Percentiles rank a stretch among this genome's conserved stretches.
These are phyloP conservation scores for Suillus tomentosus DNA, from an alignment of 768 basidiomycete genomes.

Conservation along the genomic window DNA sequence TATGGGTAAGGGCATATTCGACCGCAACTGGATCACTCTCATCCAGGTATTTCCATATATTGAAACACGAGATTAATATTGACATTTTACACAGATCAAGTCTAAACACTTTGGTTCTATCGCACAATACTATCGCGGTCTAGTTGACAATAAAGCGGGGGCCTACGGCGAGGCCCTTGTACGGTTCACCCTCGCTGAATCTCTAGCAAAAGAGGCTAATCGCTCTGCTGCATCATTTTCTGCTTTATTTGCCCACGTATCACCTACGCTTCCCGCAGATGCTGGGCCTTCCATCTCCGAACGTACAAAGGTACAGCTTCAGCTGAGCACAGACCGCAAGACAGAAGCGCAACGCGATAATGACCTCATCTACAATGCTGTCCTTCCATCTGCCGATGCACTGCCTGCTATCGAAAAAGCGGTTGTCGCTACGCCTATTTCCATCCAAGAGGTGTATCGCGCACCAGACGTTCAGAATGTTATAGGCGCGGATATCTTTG, in stretches of 20 bases:
- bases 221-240: slow-evolving; percentile 69
- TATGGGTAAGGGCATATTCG: slow-evolving; percentile 94
- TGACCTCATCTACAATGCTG: slow-evolving; percentile 95
- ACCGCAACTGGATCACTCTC: slow-evolving; percentile 89
- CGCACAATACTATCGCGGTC: slow-evolving; percentile 82
- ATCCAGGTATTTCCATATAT: slow-evolving; percentile 57
- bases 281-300: slow-evolving; percentile 78
- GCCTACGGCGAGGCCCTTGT: slow-evolving; percentile 89
- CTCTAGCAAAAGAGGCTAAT: slow-evolving; percentile 80
- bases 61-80: neutral
- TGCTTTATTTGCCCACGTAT: slow-evolving; percentile 69
- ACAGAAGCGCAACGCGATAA: slow-evolving; percentile 85
- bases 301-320: slow-evolving; percentile 80
- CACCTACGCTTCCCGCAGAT: slow-evolving; percentile 86
- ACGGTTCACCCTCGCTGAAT: slow-evolving; percentile 75
- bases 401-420: slow-evolving; percentile 84
- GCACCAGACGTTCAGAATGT: slow-evolving; percentile 91
- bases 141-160: slow-evolving; percentile 71
- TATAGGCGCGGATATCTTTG: slow-evolving; percentile 91
- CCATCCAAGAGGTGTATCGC: slow-evolving; percentile 93
- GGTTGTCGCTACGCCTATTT: slow-evolving; percentile 76
- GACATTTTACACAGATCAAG: slow-evolving; percentile 64
- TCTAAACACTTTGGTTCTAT: slow-evolving; percentile 86
- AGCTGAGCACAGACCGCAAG: slow-evolving; percentile 74
- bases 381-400: slow-evolving; percentile 76